phyloP scores from a whole-genome alignment of 2,329 filamentous ascomycete species.

The Sphaerulina musiva region DNA sequence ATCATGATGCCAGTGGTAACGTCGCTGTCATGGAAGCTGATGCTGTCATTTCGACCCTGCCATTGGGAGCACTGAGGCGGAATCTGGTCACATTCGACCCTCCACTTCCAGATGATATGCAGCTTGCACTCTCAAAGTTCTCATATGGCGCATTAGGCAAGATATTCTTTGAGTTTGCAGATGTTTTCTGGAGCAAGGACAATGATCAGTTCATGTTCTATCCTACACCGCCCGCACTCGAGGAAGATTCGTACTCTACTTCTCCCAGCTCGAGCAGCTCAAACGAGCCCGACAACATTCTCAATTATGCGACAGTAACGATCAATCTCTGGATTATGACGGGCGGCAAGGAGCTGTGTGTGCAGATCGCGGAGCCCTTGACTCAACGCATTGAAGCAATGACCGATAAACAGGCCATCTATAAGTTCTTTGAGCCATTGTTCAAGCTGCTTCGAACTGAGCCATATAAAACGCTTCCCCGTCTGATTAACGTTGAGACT shows the following conservation, averaged over 20 bases:
- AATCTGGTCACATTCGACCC: conserved; percentile 39
- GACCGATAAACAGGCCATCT: conserved; percentile 35
- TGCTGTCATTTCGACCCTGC: conserved; percentile 38
- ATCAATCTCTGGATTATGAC: conserved; percentile 43
- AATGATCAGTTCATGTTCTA: conserved; percentile 44
- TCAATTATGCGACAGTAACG: conserved; percentile 42
- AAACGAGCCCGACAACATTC: conserved; percentile 32
- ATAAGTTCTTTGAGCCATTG: conserved; percentile 41
- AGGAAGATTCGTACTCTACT: conserved; percentile 26
- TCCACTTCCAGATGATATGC: conserved; percentile 34
- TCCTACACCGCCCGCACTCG: conserved; percentile 32
- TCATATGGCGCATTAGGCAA: conserved; percentile 42
- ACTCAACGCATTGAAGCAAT: conserved; percentile 43
- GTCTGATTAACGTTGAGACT: conserved; percentile 37
- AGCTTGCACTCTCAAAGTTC: conserved; percentile 35
- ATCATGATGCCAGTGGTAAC: conserved; percentile 23
- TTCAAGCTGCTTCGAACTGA: conserved; percentile 42
- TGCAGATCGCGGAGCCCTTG: conserved; percentile 42
- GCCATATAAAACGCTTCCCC: conserved; percentile 40
- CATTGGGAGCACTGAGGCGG: conserved; percentile 37
- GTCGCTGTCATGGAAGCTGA: conserved; percentile 32
- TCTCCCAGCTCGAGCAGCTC: conserved; percentile 29
- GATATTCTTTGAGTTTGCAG: conserved; percentile 41
- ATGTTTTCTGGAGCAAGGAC: conserved; percentile 43
- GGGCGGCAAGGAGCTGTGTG: conserved; percentile 38